A percentile compares a stretch with the other conserved stretches of the same genome.
Conservation (phyloP, 805 yeast species). For the Limtongia smithiae region DNA sequence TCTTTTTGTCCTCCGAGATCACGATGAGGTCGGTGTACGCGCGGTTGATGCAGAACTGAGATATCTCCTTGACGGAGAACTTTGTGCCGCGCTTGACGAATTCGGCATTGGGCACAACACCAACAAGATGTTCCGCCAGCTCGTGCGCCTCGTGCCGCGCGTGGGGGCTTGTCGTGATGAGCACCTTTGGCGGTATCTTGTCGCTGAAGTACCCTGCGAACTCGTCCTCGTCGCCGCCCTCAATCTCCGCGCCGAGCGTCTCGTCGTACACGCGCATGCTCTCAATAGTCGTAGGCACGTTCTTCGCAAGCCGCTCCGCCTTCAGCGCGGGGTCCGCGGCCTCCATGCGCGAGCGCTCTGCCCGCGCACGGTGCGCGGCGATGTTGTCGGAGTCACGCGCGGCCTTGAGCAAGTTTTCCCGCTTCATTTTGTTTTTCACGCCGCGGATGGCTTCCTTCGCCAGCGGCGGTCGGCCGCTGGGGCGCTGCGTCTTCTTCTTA, state of each 20-base stretch:
- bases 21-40: conserved; percentile 85
- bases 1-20: conserved; percentile 90
- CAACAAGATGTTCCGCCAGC: conserved; percentile 81
- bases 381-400: conserved; percentile 44
- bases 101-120: conserved; percentile 77
- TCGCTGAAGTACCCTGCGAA: conserved; percentile 58
- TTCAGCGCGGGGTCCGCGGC: conserved; percentile 74
- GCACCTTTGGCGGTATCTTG: conserved; percentile 69
- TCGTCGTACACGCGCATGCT: conserved; percentile 82
- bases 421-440: conserved; percentile 25
- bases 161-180: conserved; percentile 81
- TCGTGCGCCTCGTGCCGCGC: conserved; percentile 86
- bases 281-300: conserved; percentile 80
- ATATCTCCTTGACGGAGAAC: conserved; percentile 81
- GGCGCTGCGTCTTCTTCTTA: conserved; percentile 12
- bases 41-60: conserved; percentile 73
- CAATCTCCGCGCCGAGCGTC: conserved; percentile 52
- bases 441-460: conserved; percentile 10
- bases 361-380: conserved; percentile 69
- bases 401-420: conserved; percentile 21
- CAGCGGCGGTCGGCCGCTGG: conserved; percentile 4
- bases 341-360: conserved; percentile 85
- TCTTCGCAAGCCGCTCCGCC: conserved; percentile 71
- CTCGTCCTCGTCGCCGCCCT: conserved; percentile 49
- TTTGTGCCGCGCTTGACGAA: conserved; percentile 86